Base-by-base conservation (phyloP, 805 yeast species). In the Myxozyma neotropica region DNA sequence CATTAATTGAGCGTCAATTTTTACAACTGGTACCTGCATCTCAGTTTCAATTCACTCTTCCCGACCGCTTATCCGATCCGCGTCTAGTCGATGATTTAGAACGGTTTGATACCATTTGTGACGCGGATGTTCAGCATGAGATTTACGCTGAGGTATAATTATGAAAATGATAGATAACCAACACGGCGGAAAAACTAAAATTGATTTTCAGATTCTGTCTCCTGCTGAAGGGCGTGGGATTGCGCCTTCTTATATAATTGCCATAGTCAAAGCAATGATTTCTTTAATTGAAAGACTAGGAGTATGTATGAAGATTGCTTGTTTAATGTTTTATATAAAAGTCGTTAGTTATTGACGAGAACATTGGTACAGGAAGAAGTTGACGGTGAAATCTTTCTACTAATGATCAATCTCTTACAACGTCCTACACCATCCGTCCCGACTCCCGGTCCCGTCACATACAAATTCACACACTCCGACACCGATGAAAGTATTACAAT, bases 341-440 rank as follows among this genome's bases (percentile, higher is more conserved):
- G n/a, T n/a, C n/a, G n/a, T n/a, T n/a, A n/a, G n/a, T n/a, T n/a
- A n/a, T n/a, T n/a, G n/a, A n/a, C n/a, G n/a, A n/a, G n/a, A n/a
- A n/a, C n/a, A n/a, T n/a, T n/a, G n/a, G n/a, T n/a, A 56, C 23
- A 59, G 57, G 55, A 29, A 10, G 65, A 57, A 43, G 52, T 61
- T 26, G 33, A 40, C n/a, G 63, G 46, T 3, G 57, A 48, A 15
- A 58, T 61, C 13, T 19, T 51, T 3, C 12, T 36, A 19, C 26
- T 42, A 6, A 21, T 61, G 50, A 39, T 56, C 23, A 27, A 26
- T 8, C 38, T 54, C 7, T 35, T 58, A n/a, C 19, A 24, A 1
- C 26, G 19, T 29, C 45, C 44, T 7, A 19, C 40, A 6, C 50
- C 47, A 12, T 13, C 49, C 5, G 26, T 39, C 7, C 44, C 50